Percentiles rank a stretch among this genome's conserved stretches.
phyloP scores from a whole-genome alignment of 768 basidiomycete species.

The Lactifluus echinatus region DNA sequence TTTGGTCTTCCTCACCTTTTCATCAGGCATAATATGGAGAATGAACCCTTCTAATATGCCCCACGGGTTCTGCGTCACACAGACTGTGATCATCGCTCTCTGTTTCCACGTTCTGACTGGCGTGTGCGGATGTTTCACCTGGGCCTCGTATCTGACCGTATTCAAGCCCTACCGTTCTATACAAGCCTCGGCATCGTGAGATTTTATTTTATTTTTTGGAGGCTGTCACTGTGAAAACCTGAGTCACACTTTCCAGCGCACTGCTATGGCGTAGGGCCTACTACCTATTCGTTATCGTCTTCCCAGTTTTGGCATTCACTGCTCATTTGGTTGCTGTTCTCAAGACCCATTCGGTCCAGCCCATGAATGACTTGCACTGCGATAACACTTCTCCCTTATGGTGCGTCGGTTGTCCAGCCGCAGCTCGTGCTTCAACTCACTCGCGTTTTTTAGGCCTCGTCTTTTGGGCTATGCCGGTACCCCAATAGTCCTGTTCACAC shows the following conservation, averaged over 20 bases:
- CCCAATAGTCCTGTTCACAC: conserved; percentile 42
- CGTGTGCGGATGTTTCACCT: conserved; percentile 23
- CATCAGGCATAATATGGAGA: conserved; percentile 49
- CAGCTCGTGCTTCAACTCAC: neutral
- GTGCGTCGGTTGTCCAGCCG: conserved; percentile 29
- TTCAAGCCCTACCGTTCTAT: conserved; percentile 14
- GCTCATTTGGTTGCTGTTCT: conserved; percentile 38
- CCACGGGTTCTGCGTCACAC: conserved; percentile 40
- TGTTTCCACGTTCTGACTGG: conserved; percentile 23
- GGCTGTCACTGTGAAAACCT: neutral
- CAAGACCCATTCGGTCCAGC: conserved; percentile 37
- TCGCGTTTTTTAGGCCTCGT: conserved; percentile 40
- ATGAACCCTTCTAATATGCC: conserved; percentile 60
- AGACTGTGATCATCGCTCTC: conserved; percentile 18
- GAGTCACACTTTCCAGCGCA: conserved; percentile 27
- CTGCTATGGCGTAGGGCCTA: conserved; percentile 43
- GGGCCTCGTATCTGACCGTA: conserved; percentile 20
- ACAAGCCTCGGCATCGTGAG: conserved; percentile 13
- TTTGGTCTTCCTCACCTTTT: neutral
- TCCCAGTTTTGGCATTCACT: conserved; percentile 40
- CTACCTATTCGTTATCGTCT: conserved; percentile 36
- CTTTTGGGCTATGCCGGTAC: conserved; percentile 55
- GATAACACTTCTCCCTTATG: conserved; percentile 51
- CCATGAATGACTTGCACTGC: conserved; percentile 47
- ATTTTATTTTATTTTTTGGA: neutral